Base-by-base conservation (phyloP, 768 basidiomycete genomes). In the Termitomyces sp. region DNA sequence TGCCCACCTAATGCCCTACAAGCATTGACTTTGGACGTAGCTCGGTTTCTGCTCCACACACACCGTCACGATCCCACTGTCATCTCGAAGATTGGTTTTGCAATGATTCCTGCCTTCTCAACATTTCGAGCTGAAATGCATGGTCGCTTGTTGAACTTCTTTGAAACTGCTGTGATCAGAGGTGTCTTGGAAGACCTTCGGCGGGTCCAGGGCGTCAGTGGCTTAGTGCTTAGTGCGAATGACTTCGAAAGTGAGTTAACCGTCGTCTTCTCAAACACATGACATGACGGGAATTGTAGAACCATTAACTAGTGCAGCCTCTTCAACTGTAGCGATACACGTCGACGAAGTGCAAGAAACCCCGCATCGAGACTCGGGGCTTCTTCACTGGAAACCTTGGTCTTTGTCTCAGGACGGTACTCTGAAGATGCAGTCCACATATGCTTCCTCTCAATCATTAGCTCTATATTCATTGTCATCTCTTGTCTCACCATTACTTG, bases 1-100 rank as follows among this genome's bases (percentile, higher is more conserved):
- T 79, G 83, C 30, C 92, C 92, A 14, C 88, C 91, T 3, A 84
- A 91, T 65, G 78, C 89, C 4, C 71, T 95, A n/a, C 92, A 93
- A 64, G 79, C 84, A 0, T 69, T 88, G 30, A 81, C 80, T 4
- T 72, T 95, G 33, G 89, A 92, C 69, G 80, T 93, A 22, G 88
- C 88, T 4, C 82, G 83, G 58, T 81, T 85, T 61, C 78, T 95
- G 26, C 71, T 85, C 24, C 76, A 84, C 57, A 71, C 74, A 30
- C 82, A 88, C 62, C 74, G 76, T 6, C 74, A 79, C 56, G 79
- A 82, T 50, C 76, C 83, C 3, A 71, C 76, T 40, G 72, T 84
- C 22, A 71, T 84, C 45, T 82, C 85, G 5, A 79, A 81, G 44
- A 81, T 93, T 53, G 85, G 82, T 0, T 81, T 86, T 54, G 85